Evolutionary conservation across 1,284 basidiomycete species (phyloP).

Genomic region (Marasmius fiardii): DNA sequence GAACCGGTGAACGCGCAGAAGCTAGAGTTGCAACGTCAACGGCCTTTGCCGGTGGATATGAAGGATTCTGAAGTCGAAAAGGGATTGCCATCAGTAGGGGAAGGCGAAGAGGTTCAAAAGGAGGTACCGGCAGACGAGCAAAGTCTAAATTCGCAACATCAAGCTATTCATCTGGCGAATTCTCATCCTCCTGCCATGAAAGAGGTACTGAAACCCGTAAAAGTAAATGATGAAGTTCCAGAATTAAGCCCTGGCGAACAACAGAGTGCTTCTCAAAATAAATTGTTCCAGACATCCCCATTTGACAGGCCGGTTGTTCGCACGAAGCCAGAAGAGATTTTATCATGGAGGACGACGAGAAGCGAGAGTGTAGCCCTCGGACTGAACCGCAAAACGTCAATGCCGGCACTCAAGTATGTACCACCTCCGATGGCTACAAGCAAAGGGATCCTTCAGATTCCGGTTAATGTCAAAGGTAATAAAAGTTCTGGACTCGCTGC

Average conservation of each 20-base stretch:
- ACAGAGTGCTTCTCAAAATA: not conserved
- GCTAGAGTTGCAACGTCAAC: not conserved
- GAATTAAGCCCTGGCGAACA: too few relatives aligned
- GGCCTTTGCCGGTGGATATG: not conserved
- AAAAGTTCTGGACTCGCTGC: too few relatives aligned
- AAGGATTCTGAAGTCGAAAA: not conserved
- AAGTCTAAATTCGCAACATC: too few relatives aligned
- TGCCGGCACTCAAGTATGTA: not conserved
- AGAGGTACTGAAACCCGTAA: too few relatives aligned
- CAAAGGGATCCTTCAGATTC: too few relatives aligned
- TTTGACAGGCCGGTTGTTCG: not conserved
- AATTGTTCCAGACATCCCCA: not conserved
- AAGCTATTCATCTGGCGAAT: too few relatives aligned
- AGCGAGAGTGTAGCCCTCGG: not conserved
- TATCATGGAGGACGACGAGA: not conserved
- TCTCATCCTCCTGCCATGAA: too few relatives aligned
- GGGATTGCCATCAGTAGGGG: too few relatives aligned
- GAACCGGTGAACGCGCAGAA: not conserved
- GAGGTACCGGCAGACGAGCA: too few relatives aligned
- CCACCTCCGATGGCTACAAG: not conserved
- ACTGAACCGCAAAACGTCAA: not conserved
- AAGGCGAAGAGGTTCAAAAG: too few relatives aligned
- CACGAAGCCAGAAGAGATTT: not conserved
- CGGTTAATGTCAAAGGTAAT: too few relatives aligned
- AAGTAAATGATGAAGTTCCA: too few relatives aligned